These are phyloP conservation scores for Penicillium cinerascens DNA, from an alignment of 495 filamentous ascomycete genomes.

Conservation along the genomic window DNA sequence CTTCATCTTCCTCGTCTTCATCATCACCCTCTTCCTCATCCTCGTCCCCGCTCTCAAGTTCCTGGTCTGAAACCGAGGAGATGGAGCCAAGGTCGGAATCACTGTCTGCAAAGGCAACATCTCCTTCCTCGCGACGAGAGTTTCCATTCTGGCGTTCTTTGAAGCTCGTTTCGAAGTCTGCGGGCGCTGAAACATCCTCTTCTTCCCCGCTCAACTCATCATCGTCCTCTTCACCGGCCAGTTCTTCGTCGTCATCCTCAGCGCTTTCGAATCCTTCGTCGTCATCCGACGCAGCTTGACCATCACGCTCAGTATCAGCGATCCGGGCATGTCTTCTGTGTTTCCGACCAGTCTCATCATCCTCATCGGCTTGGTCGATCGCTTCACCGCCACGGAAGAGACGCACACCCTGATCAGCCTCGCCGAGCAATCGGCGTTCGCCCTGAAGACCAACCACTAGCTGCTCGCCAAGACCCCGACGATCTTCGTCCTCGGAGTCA, in stretches of 20 bases:
- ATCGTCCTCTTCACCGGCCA: slow-evolving; percentile 24
- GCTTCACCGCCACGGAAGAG: slow-evolving; percentile 76
- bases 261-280: slow-evolving; percentile 50
- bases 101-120: slow-evolving; percentile 87
- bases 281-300: slow-evolving; percentile 57
- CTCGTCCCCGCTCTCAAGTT: slow-evolving; percentile 57
- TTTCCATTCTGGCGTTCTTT: slow-evolving; percentile 44
- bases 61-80: slow-evolving; percentile 63
- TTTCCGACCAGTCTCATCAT: slow-evolving; percentile 66
- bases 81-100: slow-evolving; percentile 94
- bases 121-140: slow-evolving; percentile 50
- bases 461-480: slow-evolving; percentile 86
- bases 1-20: slow-evolving; percentile 57
- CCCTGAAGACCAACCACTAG: slow-evolving; percentile 86
- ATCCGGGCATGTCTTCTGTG: slow-evolving; percentile 62
- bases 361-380: slow-evolving; percentile 57
- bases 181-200: slow-evolving; percentile 42
- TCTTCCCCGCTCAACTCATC: slow-evolving; percentile 25
- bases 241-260: slow-evolving; percentile 33
- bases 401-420: slow-evolving; percentile 73
- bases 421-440: slow-evolving; percentile 76
- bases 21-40: slow-evolving; percentile 64
- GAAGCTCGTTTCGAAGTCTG: slow-evolving; percentile 39
- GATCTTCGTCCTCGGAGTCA: slow-evolving; percentile 55
- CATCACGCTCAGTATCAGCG: slow-evolving; percentile 55